Base-by-base conservation (phyloP, 345 rosid species). In the Syzygium aromaticum region DNA sequence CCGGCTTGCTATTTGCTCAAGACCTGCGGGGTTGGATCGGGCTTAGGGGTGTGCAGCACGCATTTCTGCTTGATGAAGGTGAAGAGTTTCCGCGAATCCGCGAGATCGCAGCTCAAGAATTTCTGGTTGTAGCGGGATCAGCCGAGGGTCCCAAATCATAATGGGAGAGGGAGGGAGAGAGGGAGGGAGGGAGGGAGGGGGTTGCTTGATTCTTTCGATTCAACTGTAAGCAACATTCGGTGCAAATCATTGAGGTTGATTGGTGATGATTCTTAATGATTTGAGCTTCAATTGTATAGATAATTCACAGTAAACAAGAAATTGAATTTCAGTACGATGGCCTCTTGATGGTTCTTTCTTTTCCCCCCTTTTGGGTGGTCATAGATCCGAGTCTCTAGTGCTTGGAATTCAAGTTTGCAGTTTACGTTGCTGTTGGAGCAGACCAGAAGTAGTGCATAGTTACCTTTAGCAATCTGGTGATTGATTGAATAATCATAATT, bases 1-100 rank as follows among this genome's bases (percentile, higher is more conserved):
- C 96, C 95, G 19, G 96, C 96, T 86, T 96, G 96, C 49, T 85
- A 95, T 92, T 84, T 96, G 91, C 94, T 95, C 90, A 94, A 97
- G 40, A 94, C 95, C 40, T 87, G 95, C 86, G 9, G 90, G 89
- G 91, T 87, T 51, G 91, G 90, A 87, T 88, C 92, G 38, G 94
- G 93, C 51, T 3, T 91, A 46, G 95, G 98, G 15, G 46, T 88
- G 85, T 83, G 89, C 46, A 93, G 96, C 86, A 95, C 96, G 38
- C 98, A 96, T 83, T 96, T 94, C 86, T 94, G 95, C 82, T 88
- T 96, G 91, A 90, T 90, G 84, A 91, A 87, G 92, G 99, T 96
- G 21, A 91, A 90, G 80, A 94, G 90, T 88, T 95, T 95, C 85
- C 88, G 93, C 22, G 98, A 94, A 85, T 90, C 89, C 23, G 90